phyloP scores from a whole-genome alignment of 805 yeast genomes.

The Ogataea saltuana region DNA sequence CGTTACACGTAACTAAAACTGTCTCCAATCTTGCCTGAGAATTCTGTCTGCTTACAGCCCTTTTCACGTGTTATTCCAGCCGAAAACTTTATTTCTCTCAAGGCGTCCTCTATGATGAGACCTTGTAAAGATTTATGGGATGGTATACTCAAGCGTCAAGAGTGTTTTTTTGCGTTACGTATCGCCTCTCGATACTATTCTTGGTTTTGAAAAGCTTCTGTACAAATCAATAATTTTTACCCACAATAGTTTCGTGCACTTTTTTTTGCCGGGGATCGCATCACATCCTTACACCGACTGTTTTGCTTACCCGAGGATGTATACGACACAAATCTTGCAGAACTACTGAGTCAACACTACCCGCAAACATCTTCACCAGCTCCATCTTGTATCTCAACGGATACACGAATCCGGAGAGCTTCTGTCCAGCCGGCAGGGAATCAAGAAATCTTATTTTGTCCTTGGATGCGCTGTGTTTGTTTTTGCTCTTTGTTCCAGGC shows the following conservation, averaged over 20 bases:
- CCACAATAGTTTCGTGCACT: background rate
- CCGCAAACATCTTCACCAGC: background rate
- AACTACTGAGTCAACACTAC: background rate
- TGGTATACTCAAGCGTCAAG: too few relatives aligned
- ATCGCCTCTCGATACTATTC: too few relatives aligned
- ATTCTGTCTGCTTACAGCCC: background rate
- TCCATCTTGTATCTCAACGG: background rate
- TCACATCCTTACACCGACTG: slow-evolving; percentile 3
- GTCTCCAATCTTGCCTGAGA: background rate
- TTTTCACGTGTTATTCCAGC: background rate
- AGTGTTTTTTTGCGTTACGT: too few relatives aligned
- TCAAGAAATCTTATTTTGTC: background rate
- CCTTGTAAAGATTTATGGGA: too few relatives aligned
- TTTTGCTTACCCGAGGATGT: background rate
- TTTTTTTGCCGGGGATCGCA: background rate
- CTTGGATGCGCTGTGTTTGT: background rate
- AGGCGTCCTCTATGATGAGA: too few relatives aligned
- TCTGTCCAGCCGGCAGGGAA: background rate
- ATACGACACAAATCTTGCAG: background rate
- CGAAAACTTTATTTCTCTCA: background rate
- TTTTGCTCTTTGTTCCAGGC: background rate
- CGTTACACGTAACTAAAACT: background rate
- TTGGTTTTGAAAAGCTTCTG: background rate
- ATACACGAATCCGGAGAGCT: slow-evolving; percentile 1
- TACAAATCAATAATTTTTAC: slow-evolving; percentile 5